These are phyloP conservation scores for Torulaspora maleeae DNA, from an alignment of 805 yeast genomes.

Conservation along the genomic window DNA sequence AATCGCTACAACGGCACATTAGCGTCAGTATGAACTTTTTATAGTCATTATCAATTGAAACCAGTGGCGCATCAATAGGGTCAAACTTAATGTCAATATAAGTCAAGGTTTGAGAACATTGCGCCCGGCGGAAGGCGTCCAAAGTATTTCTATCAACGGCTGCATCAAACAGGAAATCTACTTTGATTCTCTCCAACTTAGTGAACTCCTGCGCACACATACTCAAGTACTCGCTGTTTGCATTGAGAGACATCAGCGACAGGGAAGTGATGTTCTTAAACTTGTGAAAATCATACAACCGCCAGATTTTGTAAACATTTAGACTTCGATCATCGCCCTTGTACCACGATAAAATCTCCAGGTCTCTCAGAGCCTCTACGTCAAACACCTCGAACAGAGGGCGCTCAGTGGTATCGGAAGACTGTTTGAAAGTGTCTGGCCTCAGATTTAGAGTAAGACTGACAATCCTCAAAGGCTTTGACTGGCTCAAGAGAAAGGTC, in stretches of 20 bases:
- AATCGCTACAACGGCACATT: constrained; percentile 28
- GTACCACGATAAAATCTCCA: constrained; percentile 40
- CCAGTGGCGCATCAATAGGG: constrained; percentile 20
- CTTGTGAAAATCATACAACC: constrained; percentile 28
- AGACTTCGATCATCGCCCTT: constrained; percentile 22
- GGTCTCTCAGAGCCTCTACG: constrained; percentile 23
- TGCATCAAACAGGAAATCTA: constrained; percentile 34
- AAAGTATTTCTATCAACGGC: constrained; percentile 19
- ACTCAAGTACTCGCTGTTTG: constrained; percentile 24
- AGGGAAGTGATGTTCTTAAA: constrained; percentile 33
- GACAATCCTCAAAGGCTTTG: constrained; percentile 21
- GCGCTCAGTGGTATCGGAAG: constrained; percentile 7
- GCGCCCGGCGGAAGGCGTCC: constrained; percentile 23
- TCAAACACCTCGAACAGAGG: constrained; percentile 35
- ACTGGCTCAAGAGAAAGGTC: constrained; percentile 20
- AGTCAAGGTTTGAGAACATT: constrained; percentile 25
- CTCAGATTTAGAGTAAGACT: constrained; percentile 29
- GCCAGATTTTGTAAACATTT: constrained; percentile 26
- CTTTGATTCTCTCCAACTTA: constrained; percentile 30
- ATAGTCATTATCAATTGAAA: constrained; percentile 22
- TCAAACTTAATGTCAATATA: constrained; percentile 35
- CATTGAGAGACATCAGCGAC: constrained; percentile 34
- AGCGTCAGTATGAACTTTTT: constrained; percentile 20
- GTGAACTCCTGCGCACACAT: constrained; percentile 25
- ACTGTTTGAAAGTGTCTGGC: constrained; percentile 24